These are phyloP conservation scores for Colletotrichum musae DNA, from an alignment of 2,329 filamentous ascomycete species.

Conservation along the genomic window DNA sequence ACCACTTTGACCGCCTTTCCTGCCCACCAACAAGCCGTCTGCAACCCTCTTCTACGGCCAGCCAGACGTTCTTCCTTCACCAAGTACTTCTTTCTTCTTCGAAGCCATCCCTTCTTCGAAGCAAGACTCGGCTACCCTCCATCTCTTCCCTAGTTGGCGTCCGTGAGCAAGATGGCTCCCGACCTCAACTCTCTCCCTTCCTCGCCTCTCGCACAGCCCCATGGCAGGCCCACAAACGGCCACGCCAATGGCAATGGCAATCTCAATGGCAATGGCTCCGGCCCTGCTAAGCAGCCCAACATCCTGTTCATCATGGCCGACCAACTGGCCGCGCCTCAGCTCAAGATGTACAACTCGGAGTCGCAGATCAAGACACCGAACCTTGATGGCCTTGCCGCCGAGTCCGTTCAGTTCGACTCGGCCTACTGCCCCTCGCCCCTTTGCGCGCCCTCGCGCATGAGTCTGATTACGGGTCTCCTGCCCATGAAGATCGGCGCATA, in stretches of 20 bases:
- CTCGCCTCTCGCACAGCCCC: conserved; percentile 58
- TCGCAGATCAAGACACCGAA: conserved; percentile 95
- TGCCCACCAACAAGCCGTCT: conserved; percentile 4
- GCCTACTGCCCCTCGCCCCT: conserved; percentile 96
- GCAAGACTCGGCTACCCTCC: background rate
- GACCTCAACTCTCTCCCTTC: conserved; percentile 80
- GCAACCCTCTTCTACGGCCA: background rate
- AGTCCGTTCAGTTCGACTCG: conserved; percentile 90
- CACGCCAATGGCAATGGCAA: conserved; percentile 31
- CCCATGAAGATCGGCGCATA: conserved; percentile 93
- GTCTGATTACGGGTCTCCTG: conserved; percentile 92
- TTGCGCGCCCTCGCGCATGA: conserved; percentile 93
- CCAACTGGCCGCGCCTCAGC: conserved; percentile 89
- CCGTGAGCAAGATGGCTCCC: conserved; percentile 70
- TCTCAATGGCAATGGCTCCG: conserved; percentile 38
- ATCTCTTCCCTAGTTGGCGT: conserved; percentile 14
- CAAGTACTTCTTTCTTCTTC: background rate
- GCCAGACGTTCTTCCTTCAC: background rate
- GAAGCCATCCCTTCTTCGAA: background rate
- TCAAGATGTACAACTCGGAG: conserved; percentile 91
- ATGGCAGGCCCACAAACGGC: conserved; percentile 42
- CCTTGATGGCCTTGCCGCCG: conserved; percentile 84
- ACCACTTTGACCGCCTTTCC: conserved; percentile 15
- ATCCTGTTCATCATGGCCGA: conserved; percentile 93
- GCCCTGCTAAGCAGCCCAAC: conserved; percentile 54